A percentile compares a stretch with the other conserved stretches of the same genome.
Conservation (phyloP, 352 stramenopile species). For the Globisporangium canariense region DNA sequence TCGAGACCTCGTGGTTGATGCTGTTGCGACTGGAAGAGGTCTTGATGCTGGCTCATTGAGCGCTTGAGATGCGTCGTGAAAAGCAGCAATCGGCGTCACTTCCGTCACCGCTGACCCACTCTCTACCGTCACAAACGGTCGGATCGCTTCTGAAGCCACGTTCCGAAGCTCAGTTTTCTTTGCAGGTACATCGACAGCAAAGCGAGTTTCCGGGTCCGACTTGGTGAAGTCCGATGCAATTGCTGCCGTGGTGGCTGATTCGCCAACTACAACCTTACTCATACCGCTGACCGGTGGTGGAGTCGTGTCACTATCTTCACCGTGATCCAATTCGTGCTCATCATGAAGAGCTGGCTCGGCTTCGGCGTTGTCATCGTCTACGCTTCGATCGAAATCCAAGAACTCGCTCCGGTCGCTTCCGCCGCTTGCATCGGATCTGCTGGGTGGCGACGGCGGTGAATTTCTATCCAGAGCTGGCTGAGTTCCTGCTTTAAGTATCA, state of each 20-base stretch:
- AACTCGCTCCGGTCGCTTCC: slow-evolving; percentile 28
- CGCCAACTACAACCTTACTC: background rate
- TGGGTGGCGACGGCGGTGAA: slow-evolving; percentile 6
- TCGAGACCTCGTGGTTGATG: slow-evolving; percentile 11
- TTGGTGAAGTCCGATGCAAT: background rate
- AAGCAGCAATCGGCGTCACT: background rate
- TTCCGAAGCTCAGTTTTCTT: background rate
- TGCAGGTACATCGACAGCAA: background rate
- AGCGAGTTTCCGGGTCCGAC: background rate
- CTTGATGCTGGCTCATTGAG: background rate
- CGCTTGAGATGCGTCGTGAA: background rate
- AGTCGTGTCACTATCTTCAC: background rate
- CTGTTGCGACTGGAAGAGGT: background rate
- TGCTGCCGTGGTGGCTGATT: background rate
- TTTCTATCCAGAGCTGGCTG: background rate
- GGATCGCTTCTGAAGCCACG: background rate
- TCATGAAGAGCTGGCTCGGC: background rate
- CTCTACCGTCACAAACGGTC: background rate
- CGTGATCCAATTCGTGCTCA: background rate
- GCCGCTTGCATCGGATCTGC: slow-evolving; percentile 8
- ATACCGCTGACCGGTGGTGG: background rate
- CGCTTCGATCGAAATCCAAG: slow-evolving; percentile 23
- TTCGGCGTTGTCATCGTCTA: background rate
- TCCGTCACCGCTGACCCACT: background rate
- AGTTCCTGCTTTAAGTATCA: slow-evolving; percentile 5